Evolutionary conservation across 1,284 basidiomycete genomes (phyloP).

Genomic region (Ganoderma meredithae): DNA sequence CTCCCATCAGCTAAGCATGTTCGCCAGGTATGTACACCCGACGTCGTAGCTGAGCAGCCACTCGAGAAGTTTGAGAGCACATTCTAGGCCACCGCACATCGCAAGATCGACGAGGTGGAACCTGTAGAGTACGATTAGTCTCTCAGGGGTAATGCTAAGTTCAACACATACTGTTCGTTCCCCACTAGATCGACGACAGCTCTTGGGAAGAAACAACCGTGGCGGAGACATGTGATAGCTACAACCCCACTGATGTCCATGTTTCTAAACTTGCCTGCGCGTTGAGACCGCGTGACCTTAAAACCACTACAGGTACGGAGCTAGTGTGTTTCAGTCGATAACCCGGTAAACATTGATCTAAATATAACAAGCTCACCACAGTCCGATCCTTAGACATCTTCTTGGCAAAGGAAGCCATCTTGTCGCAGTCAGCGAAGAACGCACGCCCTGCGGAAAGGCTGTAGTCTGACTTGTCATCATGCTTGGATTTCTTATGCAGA

Average conservation of each 20-base stretch:
- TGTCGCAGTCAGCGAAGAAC: not conserved
- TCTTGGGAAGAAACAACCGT: not conserved
- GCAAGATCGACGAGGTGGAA: not conserved
- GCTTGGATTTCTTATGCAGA: not conserved
- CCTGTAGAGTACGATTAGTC: too few species aligned
- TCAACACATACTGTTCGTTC: not conserved
- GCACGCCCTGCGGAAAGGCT: not conserved
- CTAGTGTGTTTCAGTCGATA: too few species aligned
- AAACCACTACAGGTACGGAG: not conserved
- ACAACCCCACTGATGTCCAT: not conserved
- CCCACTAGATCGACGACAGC: constrained; percentile 3
- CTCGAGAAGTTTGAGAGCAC: not conserved
- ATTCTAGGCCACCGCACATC: not conserved
- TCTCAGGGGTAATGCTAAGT: too few species aligned
- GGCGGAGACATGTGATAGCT: not conserved
- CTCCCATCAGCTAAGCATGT: not conserved
- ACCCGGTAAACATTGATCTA: too few species aligned
- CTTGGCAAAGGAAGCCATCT: not conserved
- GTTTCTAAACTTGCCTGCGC: not conserved
- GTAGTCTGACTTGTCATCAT: not conserved
- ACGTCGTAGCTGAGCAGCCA: constrained; percentile 1
- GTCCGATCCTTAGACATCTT: too few species aligned
- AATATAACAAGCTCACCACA: too few species aligned
- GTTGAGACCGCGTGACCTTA: not conserved
- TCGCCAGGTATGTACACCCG: not conserved